Conservation (phyloP, 2,329 filamentous ascomycete genomes). For the Penicillium sp. region DNA sequence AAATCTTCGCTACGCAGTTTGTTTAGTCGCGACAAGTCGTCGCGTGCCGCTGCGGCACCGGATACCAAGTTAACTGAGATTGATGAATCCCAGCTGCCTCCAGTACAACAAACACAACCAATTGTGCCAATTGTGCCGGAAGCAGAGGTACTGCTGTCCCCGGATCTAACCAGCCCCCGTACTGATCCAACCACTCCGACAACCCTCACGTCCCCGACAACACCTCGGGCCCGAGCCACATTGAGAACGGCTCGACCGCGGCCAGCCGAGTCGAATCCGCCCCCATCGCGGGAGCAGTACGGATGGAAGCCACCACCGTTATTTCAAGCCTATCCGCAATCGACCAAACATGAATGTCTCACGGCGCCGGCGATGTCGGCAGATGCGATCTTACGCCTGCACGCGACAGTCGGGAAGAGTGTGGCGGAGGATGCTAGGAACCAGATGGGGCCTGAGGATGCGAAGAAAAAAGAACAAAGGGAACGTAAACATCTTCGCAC, state of each 20-base stretch:
- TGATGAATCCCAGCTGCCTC: conserved; percentile 26
- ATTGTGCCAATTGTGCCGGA: conserved; percentile 10
- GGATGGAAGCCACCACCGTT: conserved; percentile 71
- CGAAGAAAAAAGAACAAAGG: conserved; percentile 36
- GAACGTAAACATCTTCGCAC: conserved; percentile 38
- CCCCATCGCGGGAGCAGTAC: conserved; percentile 25
- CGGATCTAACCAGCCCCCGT: conserved; percentile 26
- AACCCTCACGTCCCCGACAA: conserved; percentile 26
- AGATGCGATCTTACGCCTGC: conserved; percentile 66
- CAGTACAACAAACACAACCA: conserved; percentile 1
- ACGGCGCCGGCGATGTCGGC: conserved; percentile 66
- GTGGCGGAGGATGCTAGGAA: conserved; percentile 12
- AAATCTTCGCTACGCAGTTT: conserved; percentile 39
- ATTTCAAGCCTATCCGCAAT: conserved; percentile 84
- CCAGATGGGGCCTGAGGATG: conserved; percentile 16
- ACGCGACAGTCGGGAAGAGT: conserved; percentile 29
- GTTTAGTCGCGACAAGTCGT: conserved; percentile 38
- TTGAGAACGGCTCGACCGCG: conserved; percentile 24
- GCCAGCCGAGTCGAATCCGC: conserved; percentile 23
- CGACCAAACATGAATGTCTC: conserved; percentile 72
- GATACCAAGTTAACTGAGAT: conserved; percentile 35
- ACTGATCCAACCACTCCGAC: conserved; percentile 26
- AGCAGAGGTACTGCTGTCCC: conserved; percentile 26
- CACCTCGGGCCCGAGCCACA: conserved; percentile 17
- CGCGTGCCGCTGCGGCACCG: conserved; percentile 21